phyloP scores from a whole-genome alignment of 1,139 yeast species.

The Yarrowia galli region DNA sequence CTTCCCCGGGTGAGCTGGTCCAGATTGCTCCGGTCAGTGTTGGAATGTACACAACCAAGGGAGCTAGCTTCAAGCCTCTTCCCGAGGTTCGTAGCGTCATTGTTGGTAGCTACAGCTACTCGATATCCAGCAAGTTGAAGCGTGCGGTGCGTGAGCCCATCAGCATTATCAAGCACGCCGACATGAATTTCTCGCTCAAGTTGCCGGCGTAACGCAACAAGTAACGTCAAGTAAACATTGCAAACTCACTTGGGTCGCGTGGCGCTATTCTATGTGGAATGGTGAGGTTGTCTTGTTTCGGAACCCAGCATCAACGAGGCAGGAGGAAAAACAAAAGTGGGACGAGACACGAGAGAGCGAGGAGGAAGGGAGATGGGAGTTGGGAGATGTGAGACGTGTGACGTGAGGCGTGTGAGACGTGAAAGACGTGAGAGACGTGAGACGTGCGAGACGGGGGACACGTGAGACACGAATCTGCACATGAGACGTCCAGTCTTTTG shows the following conservation, averaged over 20 bases:
- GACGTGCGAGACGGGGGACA: neutral
- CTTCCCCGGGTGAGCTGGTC: conserved; percentile 13
- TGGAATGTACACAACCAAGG: conserved; percentile 35
- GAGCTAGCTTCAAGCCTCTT: conserved; percentile 31
- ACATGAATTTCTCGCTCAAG: conserved; percentile 33
- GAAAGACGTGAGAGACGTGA: neutral
- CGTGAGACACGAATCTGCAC: neutral
- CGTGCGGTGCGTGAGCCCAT: conserved; percentile 35
- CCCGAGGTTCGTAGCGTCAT: conserved; percentile 29
- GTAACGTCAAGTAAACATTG: conserved; percentile 1
- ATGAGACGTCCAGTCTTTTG: neutral
- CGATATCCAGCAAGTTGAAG: conserved; percentile 17
- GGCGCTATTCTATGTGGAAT: conserved; percentile 26
- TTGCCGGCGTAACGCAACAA: conserved; percentile 5
- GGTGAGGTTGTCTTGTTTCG: conserved; percentile 7
- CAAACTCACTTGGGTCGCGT: conserved; percentile 18
- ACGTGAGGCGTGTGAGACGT: neutral
- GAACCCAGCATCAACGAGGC: conserved; percentile 9
- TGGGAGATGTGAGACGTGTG: neutral
- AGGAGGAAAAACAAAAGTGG: conserved; percentile 12
- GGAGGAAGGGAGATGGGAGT: too few relatives aligned
- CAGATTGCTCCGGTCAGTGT: conserved; percentile 30
- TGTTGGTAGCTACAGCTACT: conserved; percentile 35
- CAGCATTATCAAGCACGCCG: conserved; percentile 30
- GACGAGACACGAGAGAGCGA: neutral